Evolutionary conservation across 768 basidiomycete genomes (phyloP).

Genomic region (Daedaleopsis sinensis): DNA sequence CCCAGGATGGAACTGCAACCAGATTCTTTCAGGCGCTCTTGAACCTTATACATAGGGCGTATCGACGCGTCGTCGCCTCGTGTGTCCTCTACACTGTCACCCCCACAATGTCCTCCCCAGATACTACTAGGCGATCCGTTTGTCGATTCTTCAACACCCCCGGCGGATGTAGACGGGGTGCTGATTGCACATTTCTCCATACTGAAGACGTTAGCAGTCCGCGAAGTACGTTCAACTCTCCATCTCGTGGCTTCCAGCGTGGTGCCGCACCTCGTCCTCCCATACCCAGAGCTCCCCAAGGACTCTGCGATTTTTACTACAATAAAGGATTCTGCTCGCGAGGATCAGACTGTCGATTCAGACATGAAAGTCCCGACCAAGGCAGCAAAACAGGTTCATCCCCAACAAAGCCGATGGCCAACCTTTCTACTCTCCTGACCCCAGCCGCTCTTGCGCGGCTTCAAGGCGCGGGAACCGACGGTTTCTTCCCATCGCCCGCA

Average conservation of each 20-base stretch:
- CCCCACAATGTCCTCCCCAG: constrained; percentile 12
- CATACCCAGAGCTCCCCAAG: constrained; percentile 31
- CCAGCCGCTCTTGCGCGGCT: constrained; percentile 48
- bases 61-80: background rate
- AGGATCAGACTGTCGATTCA: constrained; percentile 48
- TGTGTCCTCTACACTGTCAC: background rate
- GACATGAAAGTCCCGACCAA: constrained; percentile 32
- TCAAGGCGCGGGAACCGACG: constrained; percentile 44
- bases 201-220: background rate
- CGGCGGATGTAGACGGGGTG: constrained; percentile 45
- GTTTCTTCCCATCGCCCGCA: constrained; percentile 35
- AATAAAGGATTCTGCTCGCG: constrained; percentile 46
- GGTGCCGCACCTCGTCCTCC: background rate
- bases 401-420: constrained; percentile 13
- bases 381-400: no score
- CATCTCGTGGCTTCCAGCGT: background rate
- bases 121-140: constrained; percentile 7
- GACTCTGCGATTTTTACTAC: constrained; percentile 53
- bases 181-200: constrained; percentile 4
- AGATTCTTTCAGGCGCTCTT: background rate
- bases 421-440: constrained; percentile 48
- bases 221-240: background rate
- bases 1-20: background rate
- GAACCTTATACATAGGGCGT: background rate
- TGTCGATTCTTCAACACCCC: constrained; percentile 47